Base-by-base conservation (phyloP, 441 rosid species). In the Geranium incanum region DNA sequence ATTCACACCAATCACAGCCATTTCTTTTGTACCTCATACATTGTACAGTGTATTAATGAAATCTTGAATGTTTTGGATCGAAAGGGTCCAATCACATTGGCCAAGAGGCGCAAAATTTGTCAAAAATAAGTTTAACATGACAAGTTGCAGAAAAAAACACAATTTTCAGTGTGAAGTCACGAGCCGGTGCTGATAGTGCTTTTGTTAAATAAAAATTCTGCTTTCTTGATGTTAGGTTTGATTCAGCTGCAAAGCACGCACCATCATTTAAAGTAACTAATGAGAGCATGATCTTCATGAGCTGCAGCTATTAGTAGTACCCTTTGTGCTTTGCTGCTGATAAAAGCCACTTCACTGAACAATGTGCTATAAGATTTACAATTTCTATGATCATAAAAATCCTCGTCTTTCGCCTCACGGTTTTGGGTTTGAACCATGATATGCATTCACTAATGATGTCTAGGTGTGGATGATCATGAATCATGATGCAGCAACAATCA, bases 351-450 rank as follows among this genome's bases (percentile, higher is more conserved):
- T 60, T 60, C 21, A 13, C 28, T 60, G 65, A 60, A 60, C 4
- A 60, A 19, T 60, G 65, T 19, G 65, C 13, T 60, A 8, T 55
- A 16, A 2, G 36, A 21, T 52, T 48, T 28, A 28, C 33, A 28
- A 28, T 28, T 28, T 28, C 33, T 28, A 28, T 28, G 33, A 28
- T 28, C 33, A 28, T 28, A 28, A 1, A 45, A 16, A 72, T 71
- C 78, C 76, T 43, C 66, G 63, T 65, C 21, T 71, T 68, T 57
- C 66, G 37, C 67, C 64, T 66, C 77, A 67, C 78, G 36, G 74
- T 80, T 76, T 79, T 75, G 72, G 68, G 72, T 68, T 36, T 52
- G 71, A 60, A 59, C 41, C 66, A 67, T 72, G 64, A 77, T 77
- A 41, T 57, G 50, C 70, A 62, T 69, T 68, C 21, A 28, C 33